phyloP scores from a whole-genome alignment of 192 early-diverging fungal genomes.

The Coemansia sp. region DNA sequence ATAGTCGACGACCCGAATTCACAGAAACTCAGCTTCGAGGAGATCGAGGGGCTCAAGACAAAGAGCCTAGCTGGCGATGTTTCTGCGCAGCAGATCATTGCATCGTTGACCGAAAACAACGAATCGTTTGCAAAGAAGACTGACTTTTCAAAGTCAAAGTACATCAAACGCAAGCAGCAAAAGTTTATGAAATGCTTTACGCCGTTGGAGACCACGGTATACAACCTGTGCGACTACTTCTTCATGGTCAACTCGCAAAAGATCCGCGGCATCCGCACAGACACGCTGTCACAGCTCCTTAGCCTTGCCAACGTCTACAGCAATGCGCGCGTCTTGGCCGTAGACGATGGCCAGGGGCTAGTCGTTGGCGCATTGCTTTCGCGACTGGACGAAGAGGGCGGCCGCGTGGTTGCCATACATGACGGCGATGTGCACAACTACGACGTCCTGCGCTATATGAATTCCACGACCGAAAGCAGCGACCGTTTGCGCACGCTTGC shows the following conservation, averaged over 20 bases:
- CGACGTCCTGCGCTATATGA: slow-evolving; percentile 75
- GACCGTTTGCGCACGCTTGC: slow-evolving; percentile 64
- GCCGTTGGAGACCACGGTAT: slow-evolving; percentile 71
- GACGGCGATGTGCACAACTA: slow-evolving; percentile 72
- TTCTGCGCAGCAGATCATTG: slow-evolving; percentile 71
- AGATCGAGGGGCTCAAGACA: slow-evolving; percentile 81
- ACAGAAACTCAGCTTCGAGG: slow-evolving; percentile 76
- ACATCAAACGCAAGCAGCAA: slow-evolving; percentile 80
- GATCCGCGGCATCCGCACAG: slow-evolving; percentile 71
- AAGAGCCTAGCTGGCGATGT: slow-evolving; percentile 70
- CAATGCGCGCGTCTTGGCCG: slow-evolving; percentile 66
- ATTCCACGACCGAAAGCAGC: slow-evolving; percentile 58
- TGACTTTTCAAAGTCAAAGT: slow-evolving; percentile 94
- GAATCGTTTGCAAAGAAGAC: slow-evolving; percentile 89
- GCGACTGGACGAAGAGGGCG: slow-evolving; percentile 65
- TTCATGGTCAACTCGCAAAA: slow-evolving; percentile 76
- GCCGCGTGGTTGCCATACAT: slow-evolving; percentile 69
- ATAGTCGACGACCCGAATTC: slow-evolving; percentile 70
- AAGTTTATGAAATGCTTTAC: slow-evolving; percentile 87
- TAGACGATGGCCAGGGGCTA: slow-evolving; percentile 91
- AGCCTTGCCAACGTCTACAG: slow-evolving; percentile 79
- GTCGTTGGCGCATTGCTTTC: slow-evolving; percentile 77
- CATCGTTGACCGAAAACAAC: slow-evolving; percentile 77
- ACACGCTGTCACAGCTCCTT: slow-evolving; percentile 90
- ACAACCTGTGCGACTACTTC: slow-evolving; percentile 76